Percentiles rank a stretch among this genome's conserved stretches.
phyloP scores from a whole-genome alignment of 345 rosid species.

The Populus pruinosa region DNA sequence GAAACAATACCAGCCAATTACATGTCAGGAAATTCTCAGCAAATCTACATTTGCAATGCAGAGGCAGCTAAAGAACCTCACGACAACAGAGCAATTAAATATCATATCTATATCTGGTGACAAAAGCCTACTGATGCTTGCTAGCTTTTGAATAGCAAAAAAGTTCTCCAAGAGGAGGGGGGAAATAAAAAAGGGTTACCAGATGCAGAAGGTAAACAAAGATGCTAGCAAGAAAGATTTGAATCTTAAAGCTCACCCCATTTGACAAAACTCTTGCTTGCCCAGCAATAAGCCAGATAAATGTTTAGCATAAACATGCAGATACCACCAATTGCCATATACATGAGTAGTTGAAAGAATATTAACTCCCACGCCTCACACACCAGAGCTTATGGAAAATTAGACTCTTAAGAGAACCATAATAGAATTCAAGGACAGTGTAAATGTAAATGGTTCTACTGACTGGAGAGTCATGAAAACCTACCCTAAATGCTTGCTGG shows the following conservation, averaged over 20 bases:
- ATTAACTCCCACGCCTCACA: neutral
- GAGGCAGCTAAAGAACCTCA: neutral
- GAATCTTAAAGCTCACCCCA: no score
- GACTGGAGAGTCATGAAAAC: conserved; percentile 20
- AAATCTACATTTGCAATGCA: neutral
- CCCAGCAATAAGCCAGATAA: neutral
- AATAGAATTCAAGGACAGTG: neutral
- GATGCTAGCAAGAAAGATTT: neutral
- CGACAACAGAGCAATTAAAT: neutral
- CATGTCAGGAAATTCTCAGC: neutral
- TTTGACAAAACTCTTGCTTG: no score
- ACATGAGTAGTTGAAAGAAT: neutral
- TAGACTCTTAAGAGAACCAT: neutral
- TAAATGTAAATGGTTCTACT: neutral
- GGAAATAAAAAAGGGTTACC: neutral
- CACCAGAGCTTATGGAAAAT: neutral
- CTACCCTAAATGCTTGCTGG: conserved; percentile 89
- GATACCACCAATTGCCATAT: neutral
- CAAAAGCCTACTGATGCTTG: neutral
- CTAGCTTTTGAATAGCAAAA: neutral
- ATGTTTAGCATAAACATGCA: neutral
- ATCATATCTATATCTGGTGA: neutral
- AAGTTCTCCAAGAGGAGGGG: neutral
- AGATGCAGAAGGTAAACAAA: neutral
- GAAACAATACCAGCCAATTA: neutral